phyloP scores from a whole-genome alignment of 169 alveolate species.

The Cryptosporidium canis region DNA sequence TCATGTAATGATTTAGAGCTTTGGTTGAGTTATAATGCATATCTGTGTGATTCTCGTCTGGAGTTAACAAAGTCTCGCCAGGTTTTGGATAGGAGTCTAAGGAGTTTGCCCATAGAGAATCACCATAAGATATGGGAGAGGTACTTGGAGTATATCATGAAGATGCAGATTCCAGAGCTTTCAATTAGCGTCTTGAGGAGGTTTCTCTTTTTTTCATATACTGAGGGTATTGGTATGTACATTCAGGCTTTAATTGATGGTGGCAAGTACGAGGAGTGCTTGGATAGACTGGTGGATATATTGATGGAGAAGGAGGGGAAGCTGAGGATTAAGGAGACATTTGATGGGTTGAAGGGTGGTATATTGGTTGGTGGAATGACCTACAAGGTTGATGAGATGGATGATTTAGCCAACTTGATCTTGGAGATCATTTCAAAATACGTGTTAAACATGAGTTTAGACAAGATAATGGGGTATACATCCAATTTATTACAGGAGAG shows the following conservation, averaged over 20 bases:
- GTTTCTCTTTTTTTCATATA: constrained; percentile 22
- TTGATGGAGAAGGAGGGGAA: background rate
- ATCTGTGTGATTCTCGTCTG: background rate
- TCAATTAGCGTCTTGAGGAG: constrained; percentile 46
- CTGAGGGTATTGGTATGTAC: constrained; percentile 16
- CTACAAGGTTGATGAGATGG: constrained; percentile 7
- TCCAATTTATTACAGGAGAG: constrained; percentile 7
- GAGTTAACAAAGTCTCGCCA: constrained; percentile 49
- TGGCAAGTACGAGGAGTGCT: background rate
- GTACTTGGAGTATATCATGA: constrained; percentile 30
- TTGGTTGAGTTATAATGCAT: constrained; percentile 24
- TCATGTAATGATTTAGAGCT: constrained; percentile 41
- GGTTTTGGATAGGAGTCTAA: constrained; percentile 49
- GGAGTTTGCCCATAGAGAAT: background rate
- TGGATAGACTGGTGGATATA: background rate
- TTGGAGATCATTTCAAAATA: background rate
- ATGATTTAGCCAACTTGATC: background rate
- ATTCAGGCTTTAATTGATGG: constrained; percentile 43
- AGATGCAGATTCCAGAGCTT: constrained; percentile 23
- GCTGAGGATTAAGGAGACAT: background rate
- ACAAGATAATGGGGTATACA: background rate
- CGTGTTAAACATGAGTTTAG: background rate
- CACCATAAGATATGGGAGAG: constrained; percentile 55
- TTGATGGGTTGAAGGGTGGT: background rate
- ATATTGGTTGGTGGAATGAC: background rate